Evolutionary conservation across 1,284 basidiomycete species (phyloP).

Genomic region (Moniliella sp.): DNA sequence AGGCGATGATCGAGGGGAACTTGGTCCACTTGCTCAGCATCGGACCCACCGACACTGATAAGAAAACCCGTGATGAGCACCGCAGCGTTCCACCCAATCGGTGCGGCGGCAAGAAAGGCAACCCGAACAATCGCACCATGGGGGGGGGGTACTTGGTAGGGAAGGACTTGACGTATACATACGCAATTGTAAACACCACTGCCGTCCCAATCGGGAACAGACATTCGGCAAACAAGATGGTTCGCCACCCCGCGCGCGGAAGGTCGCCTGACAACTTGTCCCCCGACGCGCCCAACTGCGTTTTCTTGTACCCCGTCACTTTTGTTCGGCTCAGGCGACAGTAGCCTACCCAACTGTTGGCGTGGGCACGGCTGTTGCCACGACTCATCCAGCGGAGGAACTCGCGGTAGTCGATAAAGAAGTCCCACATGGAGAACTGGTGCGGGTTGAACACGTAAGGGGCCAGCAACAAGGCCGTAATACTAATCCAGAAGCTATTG

Average conservation of each 20-base stretch:
- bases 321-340: constrained; percentile 32
- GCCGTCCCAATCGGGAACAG: constrained; percentile 25
- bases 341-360: constrained; percentile 35
- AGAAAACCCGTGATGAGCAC: constrained; percentile 71
- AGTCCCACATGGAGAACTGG: constrained; percentile 31
- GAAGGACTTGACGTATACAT: constrained; percentile 34
- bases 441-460: constrained; percentile 34
- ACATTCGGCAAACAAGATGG: constrained; percentile 28
- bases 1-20: constrained; percentile 31
- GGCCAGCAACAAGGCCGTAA: constrained; percentile 29
- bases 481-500: constrained; percentile 29
- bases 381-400: constrained; percentile 34
- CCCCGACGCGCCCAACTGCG: constrained; percentile 32
- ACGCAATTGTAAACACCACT: constrained; percentile 29
- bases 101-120: constrained; percentile 74
- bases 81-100: constrained; percentile 82
- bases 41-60: constrained; percentile 71
- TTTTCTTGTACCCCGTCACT: constrained; percentile 34
- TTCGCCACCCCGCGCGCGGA: constrained; percentile 29
- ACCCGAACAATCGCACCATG: constrained; percentile 66
- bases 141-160: constrained; percentile 16
- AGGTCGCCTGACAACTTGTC: constrained; percentile 32
- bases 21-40: constrained; percentile 49
- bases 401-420: constrained; percentile 34
- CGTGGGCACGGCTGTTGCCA: constrained; percentile 31